Conservation (phyloP, 163 green algal species). For the Chlamydomonas reinhardtii region DNA sequence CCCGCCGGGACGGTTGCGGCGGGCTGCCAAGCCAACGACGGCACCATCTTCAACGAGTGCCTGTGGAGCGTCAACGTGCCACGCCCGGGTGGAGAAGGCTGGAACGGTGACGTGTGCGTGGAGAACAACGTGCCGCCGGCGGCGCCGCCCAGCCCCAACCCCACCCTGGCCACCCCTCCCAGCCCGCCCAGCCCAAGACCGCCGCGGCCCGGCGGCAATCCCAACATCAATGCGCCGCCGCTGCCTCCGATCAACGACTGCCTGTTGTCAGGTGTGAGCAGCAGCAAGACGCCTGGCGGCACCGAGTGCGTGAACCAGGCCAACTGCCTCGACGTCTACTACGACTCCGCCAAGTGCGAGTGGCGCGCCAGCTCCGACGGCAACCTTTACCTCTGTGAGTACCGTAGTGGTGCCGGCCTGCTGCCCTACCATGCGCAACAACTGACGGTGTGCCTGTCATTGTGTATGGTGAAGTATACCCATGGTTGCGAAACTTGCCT, state of each 20-base stretch:
- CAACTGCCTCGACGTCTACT: not conserved
- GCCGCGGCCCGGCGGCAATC: too few species aligned
- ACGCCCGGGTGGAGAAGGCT: not conserved
- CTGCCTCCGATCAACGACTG: not conserved
- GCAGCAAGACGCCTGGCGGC: too few species aligned
- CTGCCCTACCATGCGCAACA: too few species aligned
- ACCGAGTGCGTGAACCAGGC: not conserved
- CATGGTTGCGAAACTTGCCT: too few species aligned
- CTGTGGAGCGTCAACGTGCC: not conserved
- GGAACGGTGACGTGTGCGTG: not conserved
- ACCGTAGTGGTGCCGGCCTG: too few species aligned
- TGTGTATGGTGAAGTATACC: too few species aligned
- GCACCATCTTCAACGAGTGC: not conserved
- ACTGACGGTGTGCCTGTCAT: too few species aligned
- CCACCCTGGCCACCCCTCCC: too few species aligned
- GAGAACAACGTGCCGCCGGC: not conserved
- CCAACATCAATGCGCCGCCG: too few species aligned
- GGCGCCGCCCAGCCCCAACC: not conserved
- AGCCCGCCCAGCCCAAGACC: too few species aligned
- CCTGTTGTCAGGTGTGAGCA: not conserved
- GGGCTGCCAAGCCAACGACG: not conserved
- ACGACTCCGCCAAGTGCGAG: not conserved
- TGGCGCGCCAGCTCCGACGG: not conserved
- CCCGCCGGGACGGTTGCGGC: not conserved
- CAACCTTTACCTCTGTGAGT: not conserved